Percentiles rank a stretch among this genome's conserved stretches.
phyloP scores from a whole-genome alignment of 2,329 filamentous ascomycete genomes.

The Talaromyces sp. region DNA sequence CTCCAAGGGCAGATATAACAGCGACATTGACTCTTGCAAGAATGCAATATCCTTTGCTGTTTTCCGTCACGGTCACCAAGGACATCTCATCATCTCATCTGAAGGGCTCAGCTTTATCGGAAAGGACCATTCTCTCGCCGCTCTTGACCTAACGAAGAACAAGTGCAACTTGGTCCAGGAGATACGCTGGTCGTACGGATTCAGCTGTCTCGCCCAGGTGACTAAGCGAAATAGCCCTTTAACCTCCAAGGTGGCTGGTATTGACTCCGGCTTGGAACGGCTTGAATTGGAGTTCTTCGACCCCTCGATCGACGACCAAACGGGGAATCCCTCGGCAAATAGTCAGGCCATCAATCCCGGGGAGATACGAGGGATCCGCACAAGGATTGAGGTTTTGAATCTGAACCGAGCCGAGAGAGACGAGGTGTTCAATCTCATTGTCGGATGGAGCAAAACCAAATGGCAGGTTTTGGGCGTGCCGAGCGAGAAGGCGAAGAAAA shows the following conservation, averaged over 20 bases:
- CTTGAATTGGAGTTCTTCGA: conserved; percentile 8
- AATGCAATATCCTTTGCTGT: conserved; percentile 1
- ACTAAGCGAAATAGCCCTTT: conserved; percentile 3
- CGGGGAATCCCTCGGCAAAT: neutral
- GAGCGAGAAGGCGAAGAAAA: neutral
- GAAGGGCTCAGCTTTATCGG: conserved; percentile 11
- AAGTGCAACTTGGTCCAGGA: conserved; percentile 3
- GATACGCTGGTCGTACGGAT: conserved; percentile 10
- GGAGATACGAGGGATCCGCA: neutral
- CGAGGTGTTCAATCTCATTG: conserved; percentile 20
- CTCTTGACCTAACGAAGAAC: neutral
- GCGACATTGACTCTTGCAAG: neutral
- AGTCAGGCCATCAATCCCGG: neutral
- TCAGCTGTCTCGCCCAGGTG: conserved; percentile 7
- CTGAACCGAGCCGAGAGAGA: conserved; percentile 17
- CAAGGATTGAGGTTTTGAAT: conserved; percentile 11
- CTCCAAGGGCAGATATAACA: neutral
- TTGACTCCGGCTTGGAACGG: conserved; percentile 2
- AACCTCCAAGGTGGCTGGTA: conserved; percentile 1
- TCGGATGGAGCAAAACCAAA: conserved; percentile 19
- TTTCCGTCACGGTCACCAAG: conserved; percentile 7
- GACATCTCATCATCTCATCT: conserved; percentile 9
- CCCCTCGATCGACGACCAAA: neutral
- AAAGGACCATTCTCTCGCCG: conserved; percentile 3
- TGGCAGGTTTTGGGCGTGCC: conserved; percentile 17